phyloP scores from a whole-genome alignment of 768 basidiomycete genomes.

The Mycena rebaudengoi region DNA sequence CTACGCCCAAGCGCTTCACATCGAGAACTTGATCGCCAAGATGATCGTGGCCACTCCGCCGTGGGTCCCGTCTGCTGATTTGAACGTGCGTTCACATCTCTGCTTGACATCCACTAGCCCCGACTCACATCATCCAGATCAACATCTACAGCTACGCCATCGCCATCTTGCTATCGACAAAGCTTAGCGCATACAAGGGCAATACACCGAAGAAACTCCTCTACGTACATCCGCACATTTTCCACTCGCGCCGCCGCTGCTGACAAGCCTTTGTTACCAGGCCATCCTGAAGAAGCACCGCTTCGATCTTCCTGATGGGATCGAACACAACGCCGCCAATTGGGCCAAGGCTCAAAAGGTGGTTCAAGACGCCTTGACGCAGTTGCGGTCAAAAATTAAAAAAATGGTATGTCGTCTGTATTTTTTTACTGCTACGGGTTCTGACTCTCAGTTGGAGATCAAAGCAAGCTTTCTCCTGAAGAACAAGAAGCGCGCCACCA shows the following conservation, averaged over 20 bases:
- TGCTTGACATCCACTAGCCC: neutral
- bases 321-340: neutral
- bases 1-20: neutral
- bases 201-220: neutral
- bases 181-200: conserved; percentile 1
- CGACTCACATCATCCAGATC: neutral
- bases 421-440: neutral
- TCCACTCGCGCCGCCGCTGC: neutral
- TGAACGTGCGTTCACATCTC: neutral
- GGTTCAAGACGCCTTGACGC: neutral
- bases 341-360: neutral
- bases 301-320: neutral
- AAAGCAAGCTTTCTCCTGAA: neutral
- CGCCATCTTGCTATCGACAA: neutral
- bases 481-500: neutral
- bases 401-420: neutral
- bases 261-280: neutral
- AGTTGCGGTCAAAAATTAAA: neutral
- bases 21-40: neutral
- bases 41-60: neutral
- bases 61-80: neutral
- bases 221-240: neutral
- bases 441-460: neutral
- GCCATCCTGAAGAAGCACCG: neutral
- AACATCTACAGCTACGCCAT: conserved; percentile 3